phyloP scores from a whole-genome alignment of 2,329 filamentous ascomycete species.

The Balansia obtecta region DNA sequence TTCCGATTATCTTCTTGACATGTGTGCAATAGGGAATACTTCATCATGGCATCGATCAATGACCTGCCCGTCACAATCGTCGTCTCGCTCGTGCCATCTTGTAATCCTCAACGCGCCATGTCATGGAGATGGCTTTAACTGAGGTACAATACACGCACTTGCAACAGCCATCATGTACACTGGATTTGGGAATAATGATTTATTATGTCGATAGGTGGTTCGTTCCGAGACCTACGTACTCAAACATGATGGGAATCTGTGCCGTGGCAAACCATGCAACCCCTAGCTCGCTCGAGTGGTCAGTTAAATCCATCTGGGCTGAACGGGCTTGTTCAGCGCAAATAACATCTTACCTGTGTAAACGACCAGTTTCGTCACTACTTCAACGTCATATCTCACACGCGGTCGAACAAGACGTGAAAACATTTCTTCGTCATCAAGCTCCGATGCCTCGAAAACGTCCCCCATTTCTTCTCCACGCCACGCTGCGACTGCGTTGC shows the following conservation, averaged over 20 bases:
- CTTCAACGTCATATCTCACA: constrained; percentile 95
- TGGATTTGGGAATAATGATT: background rate
- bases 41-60: background rate
- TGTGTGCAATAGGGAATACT: background rate
- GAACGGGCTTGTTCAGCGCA: background rate
- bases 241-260: constrained; percentile 60
- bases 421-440: constrained; percentile 71
- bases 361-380: constrained; percentile 91
- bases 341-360: constrained; percentile 56
- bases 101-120: background rate
- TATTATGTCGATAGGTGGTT: constrained; percentile 20
- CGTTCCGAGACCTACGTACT: constrained; percentile 41
- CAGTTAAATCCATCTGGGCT: background rate
- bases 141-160: background rate
- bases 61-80: background rate
- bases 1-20: background rate
- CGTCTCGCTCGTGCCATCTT: background rate
- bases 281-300: constrained; percentile 31
- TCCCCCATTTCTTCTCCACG: constrained; percentile 1
- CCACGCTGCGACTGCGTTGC: constrained; percentile 46
- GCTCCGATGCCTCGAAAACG: constrained; percentile 31
- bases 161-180: background rate
- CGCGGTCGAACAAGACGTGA: constrained; percentile 71
- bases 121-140: background rate
- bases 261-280: constrained; percentile 76